These are phyloP conservation scores for Tetracladium setigerum DNA, from an alignment of 495 filamentous ascomycete genomes.

Conservation along the genomic window DNA sequence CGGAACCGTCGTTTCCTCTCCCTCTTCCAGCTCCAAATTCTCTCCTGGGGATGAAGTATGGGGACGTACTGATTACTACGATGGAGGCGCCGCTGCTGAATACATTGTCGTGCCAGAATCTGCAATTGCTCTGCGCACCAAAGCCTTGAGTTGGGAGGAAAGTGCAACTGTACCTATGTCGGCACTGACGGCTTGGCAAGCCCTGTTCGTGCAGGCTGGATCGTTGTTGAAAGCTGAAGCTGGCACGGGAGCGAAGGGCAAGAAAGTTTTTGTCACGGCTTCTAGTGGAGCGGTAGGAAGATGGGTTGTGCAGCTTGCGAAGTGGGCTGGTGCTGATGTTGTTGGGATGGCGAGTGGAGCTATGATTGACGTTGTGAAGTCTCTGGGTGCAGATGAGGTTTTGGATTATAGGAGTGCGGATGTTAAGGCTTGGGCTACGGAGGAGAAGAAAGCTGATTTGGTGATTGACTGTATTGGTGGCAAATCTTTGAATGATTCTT, in stretches of 20 bases:
- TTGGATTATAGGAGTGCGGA: constrained; percentile 35
- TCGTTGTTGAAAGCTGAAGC: constrained; percentile 11
- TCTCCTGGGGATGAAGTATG: constrained; percentile 2
- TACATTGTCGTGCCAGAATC: not conserved
- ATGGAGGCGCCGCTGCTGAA: constrained; percentile 3
- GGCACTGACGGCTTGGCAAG: constrained; percentile 50
- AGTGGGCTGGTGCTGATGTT: constrained; percentile 31
- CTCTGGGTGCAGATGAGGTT: constrained; percentile 36
- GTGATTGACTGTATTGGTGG: constrained; percentile 47
- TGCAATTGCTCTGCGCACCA: too few species aligned
- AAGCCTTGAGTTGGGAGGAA: too few species aligned
- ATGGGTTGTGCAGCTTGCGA: constrained; percentile 50
- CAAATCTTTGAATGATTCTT: constrained; percentile 34
- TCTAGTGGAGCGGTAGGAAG: constrained; percentile 47
- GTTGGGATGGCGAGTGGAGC: constrained; percentile 35
- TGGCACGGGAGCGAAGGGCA: constrained; percentile 21
- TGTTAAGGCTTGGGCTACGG: constrained; percentile 30
- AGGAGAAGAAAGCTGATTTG: constrained; percentile 33
- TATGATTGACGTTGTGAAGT: constrained; percentile 27
- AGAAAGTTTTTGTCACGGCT: constrained; percentile 40
- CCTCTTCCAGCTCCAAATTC: not conserved
- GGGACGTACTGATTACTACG: not conserved
- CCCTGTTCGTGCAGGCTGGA: constrained; percentile 45
- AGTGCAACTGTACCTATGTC: constrained; percentile 1
- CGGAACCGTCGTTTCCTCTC: constrained; percentile 2